Evolutionary conservation across 805 yeast genomes (phyloP).

Genomic region (Diddensiella transvaalensis): DNA sequence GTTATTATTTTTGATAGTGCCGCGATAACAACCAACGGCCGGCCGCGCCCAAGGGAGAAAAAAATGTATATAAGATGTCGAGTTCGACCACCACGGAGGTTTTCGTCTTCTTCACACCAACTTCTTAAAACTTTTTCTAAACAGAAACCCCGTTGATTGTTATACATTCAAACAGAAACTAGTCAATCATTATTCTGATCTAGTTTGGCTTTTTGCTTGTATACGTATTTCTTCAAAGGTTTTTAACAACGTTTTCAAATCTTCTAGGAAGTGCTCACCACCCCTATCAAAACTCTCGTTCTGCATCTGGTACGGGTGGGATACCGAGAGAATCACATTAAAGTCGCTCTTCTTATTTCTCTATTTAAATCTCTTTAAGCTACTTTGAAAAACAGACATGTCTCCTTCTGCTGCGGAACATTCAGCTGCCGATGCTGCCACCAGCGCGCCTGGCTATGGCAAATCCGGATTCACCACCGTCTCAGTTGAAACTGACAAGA

Average conservation of each 20-base stretch:
- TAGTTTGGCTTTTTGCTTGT: no score
- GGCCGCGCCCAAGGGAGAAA: background rate
- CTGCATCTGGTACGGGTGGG: slow-evolving; percentile 42
- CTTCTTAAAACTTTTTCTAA: background rate
- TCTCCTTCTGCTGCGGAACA: slow-evolving; percentile 31
- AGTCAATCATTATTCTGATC: no score
- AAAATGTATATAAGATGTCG: background rate
- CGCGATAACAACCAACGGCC: background rate
- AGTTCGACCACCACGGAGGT: no score
- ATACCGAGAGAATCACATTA: slow-evolving; percentile 33
- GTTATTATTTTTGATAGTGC: no score
- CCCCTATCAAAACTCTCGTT: slow-evolving; percentile 41
- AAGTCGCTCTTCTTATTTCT: background rate
- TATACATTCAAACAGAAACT: background rate
- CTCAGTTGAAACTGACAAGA: slow-evolving; percentile 53
- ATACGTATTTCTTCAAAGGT: background rate
- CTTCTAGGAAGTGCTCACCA: slow-evolving; percentile 41
- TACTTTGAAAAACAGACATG: slow-evolving; percentile 28
- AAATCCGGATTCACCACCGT: slow-evolving; percentile 43
- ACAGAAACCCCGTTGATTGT: background rate
- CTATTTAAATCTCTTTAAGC: slow-evolving; percentile 11
- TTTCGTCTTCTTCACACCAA: no score
- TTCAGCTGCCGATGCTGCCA: slow-evolving; percentile 27
- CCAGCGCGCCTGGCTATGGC: slow-evolving; percentile 30
- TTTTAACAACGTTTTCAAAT: slow-evolving; percentile 39